Percentiles rank a stretch among this genome's conserved stretches.
These are phyloP conservation scores for Kwoniella shivajii DNA, from an alignment of 1,284 basidiomycete genomes.

Conservation along the genomic window DNA sequence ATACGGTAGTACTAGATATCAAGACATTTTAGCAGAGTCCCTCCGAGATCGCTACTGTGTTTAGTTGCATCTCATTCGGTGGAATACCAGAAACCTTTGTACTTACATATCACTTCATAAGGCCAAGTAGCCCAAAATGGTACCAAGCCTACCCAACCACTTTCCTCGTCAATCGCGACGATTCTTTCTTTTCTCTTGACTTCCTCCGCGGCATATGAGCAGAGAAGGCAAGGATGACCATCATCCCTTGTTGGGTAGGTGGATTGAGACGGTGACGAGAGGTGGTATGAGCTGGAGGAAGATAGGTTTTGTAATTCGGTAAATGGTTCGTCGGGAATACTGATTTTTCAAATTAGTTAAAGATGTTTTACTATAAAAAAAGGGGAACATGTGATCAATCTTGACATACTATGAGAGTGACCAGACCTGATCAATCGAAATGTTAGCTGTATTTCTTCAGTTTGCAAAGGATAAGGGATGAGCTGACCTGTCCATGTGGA, in stretches of 20 bases:
- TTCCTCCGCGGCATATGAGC: constrained; percentile 81
- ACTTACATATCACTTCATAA: constrained; percentile 76
- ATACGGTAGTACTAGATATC: constrained; percentile 77
- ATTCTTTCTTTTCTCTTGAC: constrained; percentile 64
- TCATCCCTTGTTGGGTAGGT: constrained; percentile 46
- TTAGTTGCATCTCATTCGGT: neutral
- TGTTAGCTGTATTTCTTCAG: constrained; percentile 53
- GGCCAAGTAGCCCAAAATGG: constrained; percentile 99
- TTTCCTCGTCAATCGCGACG: constrained; percentile 65
- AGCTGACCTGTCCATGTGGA: constrained; percentile 70
- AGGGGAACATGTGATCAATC: neutral
- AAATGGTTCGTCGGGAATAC: constrained; percentile 69
- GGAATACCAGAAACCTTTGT: no score
- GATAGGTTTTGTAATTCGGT: constrained; percentile 66
- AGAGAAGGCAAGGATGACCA: constrained; percentile 72
- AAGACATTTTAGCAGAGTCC: no score
- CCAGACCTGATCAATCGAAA: no score
- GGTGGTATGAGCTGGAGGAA: constrained; percentile 20
- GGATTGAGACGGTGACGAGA: constrained; percentile 9
- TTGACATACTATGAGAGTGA: constrained; percentile 65
- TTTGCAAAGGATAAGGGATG: neutral
- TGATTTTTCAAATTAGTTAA: constrained; percentile 4
- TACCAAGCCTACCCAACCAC: constrained; percentile 82
- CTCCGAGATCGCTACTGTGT: neutral
- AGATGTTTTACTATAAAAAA: no score